Base-by-base conservation (phyloP, 2,329 filamentous ascomycete genomes). In the Hypoxylon sp. region DNA sequence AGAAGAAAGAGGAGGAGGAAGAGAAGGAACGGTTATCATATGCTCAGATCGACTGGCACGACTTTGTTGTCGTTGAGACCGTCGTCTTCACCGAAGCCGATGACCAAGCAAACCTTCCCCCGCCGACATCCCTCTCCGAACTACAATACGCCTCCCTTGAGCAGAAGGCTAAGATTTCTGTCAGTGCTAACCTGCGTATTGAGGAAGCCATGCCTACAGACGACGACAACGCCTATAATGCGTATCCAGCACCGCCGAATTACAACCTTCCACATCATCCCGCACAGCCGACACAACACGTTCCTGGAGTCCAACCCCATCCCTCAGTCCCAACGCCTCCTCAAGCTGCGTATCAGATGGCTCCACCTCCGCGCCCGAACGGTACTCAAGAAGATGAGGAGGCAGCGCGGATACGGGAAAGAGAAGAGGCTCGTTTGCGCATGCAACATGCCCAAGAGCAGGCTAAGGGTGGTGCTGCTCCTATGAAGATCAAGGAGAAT, bases 31-130 rank as follows among this genome's bases (percentile, higher is more conserved):
- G 91, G 75, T 82, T 86, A 22, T 85, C 89, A 59, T 90, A 96
- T 80, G 92, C 92, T 0, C 92, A 96, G 74, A 96, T 99, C 70
- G 96, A 99, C 80, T 99, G 96, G 96, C 93, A 97, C 77, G 95
- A 98, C 78, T 99, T 99, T 75, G 91, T 95, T 35, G 92, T 99
- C 19, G 94, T 98, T 48, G 96, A 98, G 81, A 98, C 94, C 0
- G 94, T 99, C 59, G 86, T 94, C 14, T 99, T 99, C 80, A 94
- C 90, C 65, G 94, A 97, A 73, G 88, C 89, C 42, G 96, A 99
- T 79, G 94, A 98, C 73, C 88, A 92, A 70, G 89, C 90, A 39
- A 91, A 96, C 70, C 89, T 99, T 10, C 94, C 95, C 33, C 92
- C 94, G 1, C 96, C 96, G 0, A 96, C 94, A 3, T 94, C 92